phyloP scores from a whole-genome alignment of 768 basidiomycete genomes.

The Agrocybe pediades region DNA sequence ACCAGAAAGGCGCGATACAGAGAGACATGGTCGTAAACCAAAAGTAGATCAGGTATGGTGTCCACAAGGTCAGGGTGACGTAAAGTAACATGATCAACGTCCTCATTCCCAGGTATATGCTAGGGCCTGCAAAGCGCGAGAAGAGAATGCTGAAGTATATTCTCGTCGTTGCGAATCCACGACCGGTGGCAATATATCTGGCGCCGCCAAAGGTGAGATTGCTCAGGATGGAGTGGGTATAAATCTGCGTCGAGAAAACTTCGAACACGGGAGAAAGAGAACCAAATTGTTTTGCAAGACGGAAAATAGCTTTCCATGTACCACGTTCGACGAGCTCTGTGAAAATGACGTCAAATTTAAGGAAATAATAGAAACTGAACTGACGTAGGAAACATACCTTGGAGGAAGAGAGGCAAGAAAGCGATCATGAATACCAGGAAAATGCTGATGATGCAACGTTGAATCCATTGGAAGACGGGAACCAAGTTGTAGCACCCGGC shows the following conservation, averaged over 20 bases:
- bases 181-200: slow-evolving; percentile 97
- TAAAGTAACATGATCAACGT: slow-evolving; percentile 92
- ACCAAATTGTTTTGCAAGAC: slow-evolving; percentile 90
- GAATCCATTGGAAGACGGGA: slow-evolving; percentile 95
- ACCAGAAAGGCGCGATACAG: slow-evolving; percentile 95
- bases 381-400: slow-evolving; percentile 56
- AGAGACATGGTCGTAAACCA: slow-evolving; percentile 94
- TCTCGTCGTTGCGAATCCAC: slow-evolving; percentile 96
- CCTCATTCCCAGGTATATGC: slow-evolving; percentile 96
- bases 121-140: slow-evolving; percentile 98
- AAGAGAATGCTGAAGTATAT: slow-evolving; percentile 95
- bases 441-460: slow-evolving; percentile 95
- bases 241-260: slow-evolving; percentile 97
- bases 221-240: slow-evolving; percentile 95
- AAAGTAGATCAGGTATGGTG: slow-evolving; percentile 94
- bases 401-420: slow-evolving; percentile 92
- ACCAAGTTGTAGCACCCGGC: slow-evolving; percentile 92
- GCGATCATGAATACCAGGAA: slow-evolving; percentile 99
- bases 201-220: slow-evolving; percentile 98
- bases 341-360: slow-evolving; percentile 17
- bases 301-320: slow-evolving; percentile 86
- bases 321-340: slow-evolving; percentile 95
- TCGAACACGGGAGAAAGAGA: slow-evolving; percentile 96
- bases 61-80: slow-evolving; percentile 90
- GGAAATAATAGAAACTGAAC: not conserved